Percentiles rank a stretch among this genome's conserved stretches.
Evolutionary conservation across 2,329 filamentous ascomycete species (phyloP).

Genomic region (Beauveria medogensis): DNA sequence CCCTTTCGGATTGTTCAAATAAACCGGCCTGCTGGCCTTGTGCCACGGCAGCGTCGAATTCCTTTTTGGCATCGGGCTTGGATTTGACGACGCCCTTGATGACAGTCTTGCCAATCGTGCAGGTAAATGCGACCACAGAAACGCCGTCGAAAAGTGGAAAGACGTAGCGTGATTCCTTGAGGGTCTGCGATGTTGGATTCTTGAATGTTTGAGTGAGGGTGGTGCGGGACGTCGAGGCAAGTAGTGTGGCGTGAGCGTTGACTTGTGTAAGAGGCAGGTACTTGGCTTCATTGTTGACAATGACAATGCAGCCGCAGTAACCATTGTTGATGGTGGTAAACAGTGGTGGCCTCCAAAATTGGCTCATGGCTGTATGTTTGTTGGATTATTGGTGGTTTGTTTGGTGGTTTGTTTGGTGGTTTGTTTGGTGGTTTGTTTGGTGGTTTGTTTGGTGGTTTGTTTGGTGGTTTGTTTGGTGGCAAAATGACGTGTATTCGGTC

Average conservation of each 20-base stretch:
- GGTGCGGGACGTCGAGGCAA: slow-evolving; percentile 43
- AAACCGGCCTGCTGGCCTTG: slow-evolving; percentile 56
- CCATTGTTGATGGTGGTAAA: neutral
- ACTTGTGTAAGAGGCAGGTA: slow-evolving; percentile 54
- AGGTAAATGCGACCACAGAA: slow-evolving; percentile 59
- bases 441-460: neutral
- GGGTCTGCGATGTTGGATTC: slow-evolving; percentile 35
- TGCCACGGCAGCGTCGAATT: slow-evolving; percentile 50
- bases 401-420: neutral
- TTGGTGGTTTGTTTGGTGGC: neutral
- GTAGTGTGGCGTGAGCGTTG: slow-evolving; percentile 51
- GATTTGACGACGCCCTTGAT: slow-evolving; percentile 61
- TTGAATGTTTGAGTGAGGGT: slow-evolving; percentile 49
- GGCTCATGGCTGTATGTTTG: neutral
- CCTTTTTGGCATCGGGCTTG: slow-evolving; percentile 49
- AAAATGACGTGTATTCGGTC: neutral
- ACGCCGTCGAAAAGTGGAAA: slow-evolving; percentile 70
- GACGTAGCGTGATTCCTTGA: slow-evolving; percentile 49
- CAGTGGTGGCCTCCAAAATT: neutral
- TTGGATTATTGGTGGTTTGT: neutral
- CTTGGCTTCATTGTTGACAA: slow-evolving; percentile 15
- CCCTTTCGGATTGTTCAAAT: slow-evolving; percentile 51
- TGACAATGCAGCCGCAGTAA: slow-evolving; percentile 29
- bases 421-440: neutral
- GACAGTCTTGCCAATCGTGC: slow-evolving; percentile 50